Percentiles rank a stretch among this genome's conserved stretches.
phyloP scores from a whole-genome alignment of 768 basidiomycete species.

The Hygrophorus pudorinus region DNA sequence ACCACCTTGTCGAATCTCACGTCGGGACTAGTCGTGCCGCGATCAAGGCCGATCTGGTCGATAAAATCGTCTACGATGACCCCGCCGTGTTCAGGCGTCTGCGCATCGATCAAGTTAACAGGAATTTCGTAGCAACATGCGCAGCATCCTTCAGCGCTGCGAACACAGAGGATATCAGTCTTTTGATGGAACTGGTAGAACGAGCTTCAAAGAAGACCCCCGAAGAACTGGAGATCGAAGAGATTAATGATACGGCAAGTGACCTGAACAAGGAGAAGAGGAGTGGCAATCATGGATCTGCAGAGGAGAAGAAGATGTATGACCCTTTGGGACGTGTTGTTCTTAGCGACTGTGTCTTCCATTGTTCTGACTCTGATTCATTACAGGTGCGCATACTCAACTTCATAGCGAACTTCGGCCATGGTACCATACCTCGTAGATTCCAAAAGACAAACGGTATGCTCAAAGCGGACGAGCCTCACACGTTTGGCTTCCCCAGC shows the following conservation, averaged over 20 bases:
- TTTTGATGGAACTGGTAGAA: too few relatives aligned
- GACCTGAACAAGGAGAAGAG: slow-evolving; percentile 3
- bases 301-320: slow-evolving; percentile 11
- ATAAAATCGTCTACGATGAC: slow-evolving; percentile 8
- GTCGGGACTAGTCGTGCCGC: slow-evolving; percentile 2
- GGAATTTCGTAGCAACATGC: slow-evolving; percentile 3
- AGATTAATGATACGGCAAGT: slow-evolving; percentile 5
- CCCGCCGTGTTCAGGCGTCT: slow-evolving; percentile 6
- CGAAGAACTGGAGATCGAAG: slow-evolving; percentile 1
- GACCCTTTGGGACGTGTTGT: slow-evolving; percentile 6
- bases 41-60: slow-evolving; percentile 8
- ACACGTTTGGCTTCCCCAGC: slow-evolving; percentile 9
- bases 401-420: slow-evolving; percentile 7
- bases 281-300: slow-evolving; percentile 5
- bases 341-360: slow-evolving; percentile 1
- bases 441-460: neutral
- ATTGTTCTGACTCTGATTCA: neutral
- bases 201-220: too few relatives aligned
- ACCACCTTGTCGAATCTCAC: too few relatives aligned
- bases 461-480: too few relatives aligned
- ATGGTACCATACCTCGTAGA: slow-evolving; percentile 1
- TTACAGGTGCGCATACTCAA: slow-evolving; percentile 8
- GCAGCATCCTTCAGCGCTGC: neutral
- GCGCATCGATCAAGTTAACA: slow-evolving; percentile 1
- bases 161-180: neutral